These are phyloP conservation scores for Phlebopus sp. DNA, from an alignment of 1,284 basidiomycete genomes.

Conservation along the genomic window DNA sequence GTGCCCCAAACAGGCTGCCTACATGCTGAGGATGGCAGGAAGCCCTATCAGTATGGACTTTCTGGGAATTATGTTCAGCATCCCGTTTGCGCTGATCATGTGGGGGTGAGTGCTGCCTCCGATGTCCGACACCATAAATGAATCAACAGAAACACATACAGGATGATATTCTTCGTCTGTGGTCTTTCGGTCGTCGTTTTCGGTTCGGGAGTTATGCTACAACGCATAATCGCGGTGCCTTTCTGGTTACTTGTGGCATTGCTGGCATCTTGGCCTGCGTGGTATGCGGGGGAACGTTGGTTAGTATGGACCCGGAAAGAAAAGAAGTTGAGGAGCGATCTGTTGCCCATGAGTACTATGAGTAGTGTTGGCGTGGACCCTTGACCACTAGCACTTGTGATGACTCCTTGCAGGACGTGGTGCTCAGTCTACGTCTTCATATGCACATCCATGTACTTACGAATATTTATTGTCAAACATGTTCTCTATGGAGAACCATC, in stretches of 20 bases:
- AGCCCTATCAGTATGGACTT: slow-evolving; percentile 14
- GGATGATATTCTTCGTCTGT: slow-evolving; percentile 6
- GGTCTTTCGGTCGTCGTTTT: slow-evolving; percentile 4
- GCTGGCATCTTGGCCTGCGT: slow-evolving; percentile 1
- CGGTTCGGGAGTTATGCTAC: background rate
- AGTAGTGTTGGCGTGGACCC: no score
- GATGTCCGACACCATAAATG: background rate
- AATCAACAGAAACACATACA: background rate
- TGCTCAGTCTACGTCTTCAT: no score
- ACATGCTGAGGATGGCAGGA: slow-evolving; percentile 3
- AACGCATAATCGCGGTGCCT: background rate
- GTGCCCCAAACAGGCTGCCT: background rate
- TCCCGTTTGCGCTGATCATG: slow-evolving; percentile 30
- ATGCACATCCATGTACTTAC: no score
- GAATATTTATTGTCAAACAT: no score
- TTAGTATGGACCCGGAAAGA: background rate
- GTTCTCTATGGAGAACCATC: no score
- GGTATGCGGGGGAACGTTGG: background rate
- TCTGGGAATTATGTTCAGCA: slow-evolving; percentile 27
- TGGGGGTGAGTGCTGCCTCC: slow-evolving; percentile 15
- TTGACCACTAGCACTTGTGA: no score
- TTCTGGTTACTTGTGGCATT: background rate
- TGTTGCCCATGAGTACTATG: no score
- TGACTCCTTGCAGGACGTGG: no score
- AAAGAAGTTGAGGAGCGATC: background rate